Base-by-base conservation (phyloP, 441 rosid genomes). In the Manihot esculenta region DNA sequence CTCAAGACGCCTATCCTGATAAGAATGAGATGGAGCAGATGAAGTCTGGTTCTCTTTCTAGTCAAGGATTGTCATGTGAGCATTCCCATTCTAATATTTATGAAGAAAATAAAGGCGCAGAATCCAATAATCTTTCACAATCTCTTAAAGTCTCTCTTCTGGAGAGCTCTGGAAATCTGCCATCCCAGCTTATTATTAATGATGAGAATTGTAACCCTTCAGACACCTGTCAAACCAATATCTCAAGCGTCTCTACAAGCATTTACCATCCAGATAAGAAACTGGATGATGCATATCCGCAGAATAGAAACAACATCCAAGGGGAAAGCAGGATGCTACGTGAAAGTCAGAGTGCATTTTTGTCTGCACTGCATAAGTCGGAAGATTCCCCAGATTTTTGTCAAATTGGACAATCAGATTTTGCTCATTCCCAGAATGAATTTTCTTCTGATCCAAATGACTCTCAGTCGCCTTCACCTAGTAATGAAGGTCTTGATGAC, bases 341-440 rank as follows among this genome's bases (percentile, higher is more conserved):
- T 73, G 92, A 88, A 80, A 96, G 87, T 74, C 79, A 66, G 70
- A 77, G 74, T 59, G 49, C 79, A 3, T 86, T 88, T 80, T 70
- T 86, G 60, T 78, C 86, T 74, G 83, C 86, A 66, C 77, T 91
- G 72, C 87, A 85, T 59, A 66, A 69, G 23, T 59, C 51, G 17
- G 76, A 77, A 66, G 81, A 79, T 72, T 63, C 71, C 59, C 17
- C 55, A 4, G 70, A 68, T 56, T 64, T 66, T 48, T 57, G 71
- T 58, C 67, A 62, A 64, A 51, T 24, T 6, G 50, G 56, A 23
- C 38, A 53, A 61, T 80, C 82, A 70, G 66, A 74, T 70, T 70
- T 50, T 27, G 77, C 68, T 80, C 53, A 50, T 44, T 72, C 72
- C 50, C 33, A 77, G 0, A 35, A 60, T 51, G 81, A 78, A 33